Evolutionary conservation across 164 flowering plant genomes (phyloP).

Genomic region (Hamamelis virginiana): DNA sequence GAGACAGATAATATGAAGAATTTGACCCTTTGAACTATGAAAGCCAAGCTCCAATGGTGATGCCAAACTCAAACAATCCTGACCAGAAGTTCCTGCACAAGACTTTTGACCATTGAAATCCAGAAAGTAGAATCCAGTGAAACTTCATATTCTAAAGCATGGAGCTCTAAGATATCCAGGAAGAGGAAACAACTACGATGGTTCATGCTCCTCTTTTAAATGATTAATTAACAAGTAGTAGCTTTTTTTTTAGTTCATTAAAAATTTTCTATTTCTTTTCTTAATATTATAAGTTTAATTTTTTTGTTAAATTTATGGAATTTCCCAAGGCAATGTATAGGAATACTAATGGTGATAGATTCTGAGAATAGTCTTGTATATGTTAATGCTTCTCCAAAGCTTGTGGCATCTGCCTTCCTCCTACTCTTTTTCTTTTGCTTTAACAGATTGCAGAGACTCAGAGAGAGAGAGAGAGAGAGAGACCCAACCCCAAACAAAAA

Average conservation of each 20-base stretch:
- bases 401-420: background rate
- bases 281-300: background rate
- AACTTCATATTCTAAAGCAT: background rate
- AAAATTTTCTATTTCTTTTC: background rate
- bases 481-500: no score
- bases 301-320: background rate
- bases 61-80: background rate
- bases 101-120: background rate
- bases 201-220: background rate
- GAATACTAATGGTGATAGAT: background rate
- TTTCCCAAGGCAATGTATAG: constrained; percentile 1
- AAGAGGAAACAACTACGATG: background rate
- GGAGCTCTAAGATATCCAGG: background rate
- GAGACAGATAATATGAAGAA: background rate
- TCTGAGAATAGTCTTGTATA: constrained; percentile 3
- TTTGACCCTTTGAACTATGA: background rate
- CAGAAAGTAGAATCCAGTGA: background rate
- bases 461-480: no score
- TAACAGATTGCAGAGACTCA: no score
- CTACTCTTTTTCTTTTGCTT: background rate
- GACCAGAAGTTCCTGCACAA: background rate
- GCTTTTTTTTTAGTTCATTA: background rate
- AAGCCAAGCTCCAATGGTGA: background rate
- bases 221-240: background rate
- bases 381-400: background rate